phyloP scores from a whole-genome alignment of 306 rosid species.

The Pyrus betulifolia region DNA sequence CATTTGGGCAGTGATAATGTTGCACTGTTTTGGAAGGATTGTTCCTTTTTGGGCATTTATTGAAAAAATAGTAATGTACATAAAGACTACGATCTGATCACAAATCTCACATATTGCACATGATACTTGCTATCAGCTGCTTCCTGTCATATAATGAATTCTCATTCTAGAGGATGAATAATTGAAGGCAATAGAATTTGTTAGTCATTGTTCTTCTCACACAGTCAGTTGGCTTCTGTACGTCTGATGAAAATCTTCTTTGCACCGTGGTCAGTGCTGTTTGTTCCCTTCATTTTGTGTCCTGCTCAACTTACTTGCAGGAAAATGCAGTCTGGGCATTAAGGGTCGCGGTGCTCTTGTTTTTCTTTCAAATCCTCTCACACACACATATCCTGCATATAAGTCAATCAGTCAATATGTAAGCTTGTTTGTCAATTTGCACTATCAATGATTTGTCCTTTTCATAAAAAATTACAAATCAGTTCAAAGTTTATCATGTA shows the following conservation, averaged over 20 bases:
- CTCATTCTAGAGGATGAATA: constrained; percentile 30
- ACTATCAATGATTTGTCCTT: background rate
- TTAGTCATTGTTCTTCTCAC: constrained; percentile 26
- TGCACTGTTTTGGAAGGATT: constrained; percentile 15
- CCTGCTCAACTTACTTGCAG: constrained; percentile 58
- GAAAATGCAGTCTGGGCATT: constrained; percentile 63
- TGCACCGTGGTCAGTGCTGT: background rate
- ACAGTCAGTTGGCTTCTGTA: constrained; percentile 17
- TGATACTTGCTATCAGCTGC: constrained; percentile 16
- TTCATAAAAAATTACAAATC: background rate
- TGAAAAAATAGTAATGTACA: constrained; percentile 7
- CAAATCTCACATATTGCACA: constrained; percentile 16
- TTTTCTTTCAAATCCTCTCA: constrained; percentile 68
- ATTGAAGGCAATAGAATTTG: constrained; percentile 24
- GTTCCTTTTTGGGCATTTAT: constrained; percentile 26
- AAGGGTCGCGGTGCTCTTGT: constrained; percentile 74
- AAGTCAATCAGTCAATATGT: background rate
- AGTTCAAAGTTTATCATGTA: background rate
- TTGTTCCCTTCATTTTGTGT: constrained; percentile 14
- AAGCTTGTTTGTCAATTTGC: background rate
- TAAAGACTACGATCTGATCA: constrained; percentile 12
- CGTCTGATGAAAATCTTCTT: constrained; percentile 19
- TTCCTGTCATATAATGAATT: constrained; percentile 21
- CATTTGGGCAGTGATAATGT: constrained; percentile 7
- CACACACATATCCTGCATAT: constrained; percentile 79